A percentile compares a stretch with the other conserved stretches of the same genome.
Conservation (phyloP, 371 early-diverging fungal genomes). For the Rhizomucor miehei region DNA sequence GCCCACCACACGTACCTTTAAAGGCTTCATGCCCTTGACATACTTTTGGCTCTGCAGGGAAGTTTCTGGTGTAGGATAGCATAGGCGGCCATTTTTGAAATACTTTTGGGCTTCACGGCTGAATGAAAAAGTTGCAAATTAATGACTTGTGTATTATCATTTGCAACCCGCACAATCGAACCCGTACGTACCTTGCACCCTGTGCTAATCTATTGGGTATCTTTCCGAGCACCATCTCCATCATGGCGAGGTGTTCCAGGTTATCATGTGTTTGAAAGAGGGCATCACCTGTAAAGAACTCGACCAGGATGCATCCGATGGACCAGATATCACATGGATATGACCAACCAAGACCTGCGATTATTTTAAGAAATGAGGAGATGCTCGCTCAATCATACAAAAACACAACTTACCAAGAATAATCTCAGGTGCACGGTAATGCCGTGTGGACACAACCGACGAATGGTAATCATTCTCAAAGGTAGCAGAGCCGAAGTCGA, state of each 20-base stretch:
- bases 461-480: slow-evolving; percentile 92
- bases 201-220: slow-evolving; percentile 37
- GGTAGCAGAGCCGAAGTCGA: slow-evolving; percentile 95
- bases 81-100: slow-evolving; percentile 53
- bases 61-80: slow-evolving; percentile 69
- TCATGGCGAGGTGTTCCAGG: slow-evolving; percentile 75
- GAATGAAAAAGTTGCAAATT: not conserved
- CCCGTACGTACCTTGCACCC: slow-evolving; percentile 4
- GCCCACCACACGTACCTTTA: slow-evolving; percentile 60
- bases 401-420: slow-evolving; percentile 64
- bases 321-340: slow-evolving; percentile 98
- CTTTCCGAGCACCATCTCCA: slow-evolving; percentile 63
- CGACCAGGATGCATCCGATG: slow-evolving; percentile 95
- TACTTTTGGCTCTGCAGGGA: slow-evolving; percentile 63
- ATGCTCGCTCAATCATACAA: not conserved
- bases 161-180: not conserved
- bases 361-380: not conserved
- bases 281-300: slow-evolving; percentile 93
- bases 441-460: slow-evolving; percentile 89
- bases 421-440: slow-evolving; percentile 97
- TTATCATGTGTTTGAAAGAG: slow-evolving; percentile 93
- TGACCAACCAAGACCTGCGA: slow-evolving; percentile 81
- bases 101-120: slow-evolving; percentile 57
- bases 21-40: slow-evolving; percentile 58
- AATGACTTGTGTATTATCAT: not conserved